A percentile compares a stretch with the other conserved stretches of the same genome.
Evolutionary conservation across 768 basidiomycete species (phyloP).

Genomic region (Suillus hirtellus): DNA sequence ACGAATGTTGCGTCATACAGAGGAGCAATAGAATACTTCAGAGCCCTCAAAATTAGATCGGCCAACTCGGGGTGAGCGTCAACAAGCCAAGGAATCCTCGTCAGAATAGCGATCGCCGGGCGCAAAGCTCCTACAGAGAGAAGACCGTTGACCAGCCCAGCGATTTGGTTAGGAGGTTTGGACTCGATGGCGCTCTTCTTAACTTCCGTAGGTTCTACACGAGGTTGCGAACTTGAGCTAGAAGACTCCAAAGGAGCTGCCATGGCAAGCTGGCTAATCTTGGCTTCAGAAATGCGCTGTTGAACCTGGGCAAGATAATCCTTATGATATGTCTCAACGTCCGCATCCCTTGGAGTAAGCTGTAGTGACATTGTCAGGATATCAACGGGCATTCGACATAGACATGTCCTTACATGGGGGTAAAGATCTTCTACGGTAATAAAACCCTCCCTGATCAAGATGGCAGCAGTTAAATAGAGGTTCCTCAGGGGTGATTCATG

Average conservation of each 20-base stretch:
- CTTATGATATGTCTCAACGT: slow-evolving; percentile 67
- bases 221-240: slow-evolving; percentile 41
- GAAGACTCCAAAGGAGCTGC: slow-evolving; percentile 76
- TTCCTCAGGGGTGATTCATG: slow-evolving; percentile 65
- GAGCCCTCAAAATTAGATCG: slow-evolving; percentile 78
- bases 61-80: slow-evolving; percentile 82
- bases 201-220: slow-evolving; percentile 37
- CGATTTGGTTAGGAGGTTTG: slow-evolving; percentile 72
- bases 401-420: slow-evolving; percentile 68
- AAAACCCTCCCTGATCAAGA: slow-evolving; percentile 89
- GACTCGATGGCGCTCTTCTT: slow-evolving; percentile 37
- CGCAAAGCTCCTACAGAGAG: slow-evolving; percentile 83
- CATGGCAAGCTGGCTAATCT: slow-evolving; percentile 76
- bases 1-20: slow-evolving; percentile 57
- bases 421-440: slow-evolving; percentile 86
- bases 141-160: slow-evolving; percentile 75
- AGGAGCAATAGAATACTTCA: slow-evolving; percentile 66
- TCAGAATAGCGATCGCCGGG: slow-evolving; percentile 75
- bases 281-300: slow-evolving; percentile 65
- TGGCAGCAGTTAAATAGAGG: slow-evolving; percentile 79
- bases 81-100: slow-evolving; percentile 83
- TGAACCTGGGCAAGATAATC: slow-evolving; percentile 67
- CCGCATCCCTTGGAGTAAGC: slow-evolving; percentile 74
- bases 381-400: neutral
- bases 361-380: slow-evolving; percentile 30